Evolutionary conservation across 169 alveolate species (phyloP).

Genomic region (Eimeria necatrix): DNA sequence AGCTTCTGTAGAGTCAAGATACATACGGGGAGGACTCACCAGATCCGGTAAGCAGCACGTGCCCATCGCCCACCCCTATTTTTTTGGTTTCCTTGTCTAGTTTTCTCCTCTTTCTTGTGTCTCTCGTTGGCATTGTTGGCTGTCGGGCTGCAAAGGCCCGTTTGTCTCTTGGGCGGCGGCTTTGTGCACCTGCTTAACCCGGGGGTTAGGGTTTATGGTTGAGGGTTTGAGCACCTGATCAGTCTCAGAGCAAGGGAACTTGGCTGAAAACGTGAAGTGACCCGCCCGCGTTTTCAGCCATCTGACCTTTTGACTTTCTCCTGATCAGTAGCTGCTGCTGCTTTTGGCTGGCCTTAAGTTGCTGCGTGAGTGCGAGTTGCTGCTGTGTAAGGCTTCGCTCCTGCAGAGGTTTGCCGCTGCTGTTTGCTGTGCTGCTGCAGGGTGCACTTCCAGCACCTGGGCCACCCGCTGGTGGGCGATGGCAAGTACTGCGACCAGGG

Average conservation of each 20-base stretch:
- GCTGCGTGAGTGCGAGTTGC: neutral
- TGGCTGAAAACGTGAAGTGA: too few species aligned
- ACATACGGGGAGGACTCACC: slow-evolving; percentile 88
- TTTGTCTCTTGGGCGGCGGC: too few species aligned
- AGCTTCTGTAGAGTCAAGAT: slow-evolving; percentile 85
- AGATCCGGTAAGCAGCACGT: slow-evolving; percentile 80
- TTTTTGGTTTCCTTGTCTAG: neutral
- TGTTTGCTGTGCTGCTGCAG: neutral
- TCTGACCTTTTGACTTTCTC: neutral
- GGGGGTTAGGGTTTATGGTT: too few species aligned
- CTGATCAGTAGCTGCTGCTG: neutral
- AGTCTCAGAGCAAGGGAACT: too few species aligned
- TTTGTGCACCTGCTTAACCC: too few species aligned
- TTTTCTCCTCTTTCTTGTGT: neutral
- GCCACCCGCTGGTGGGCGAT: slow-evolving; percentile 87
- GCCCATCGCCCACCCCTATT: neutral
- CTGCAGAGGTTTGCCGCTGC: neutral
- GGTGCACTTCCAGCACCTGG: slow-evolving; percentile 87
- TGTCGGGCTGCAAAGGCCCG: neutral
- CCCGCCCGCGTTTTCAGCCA: too few species aligned
- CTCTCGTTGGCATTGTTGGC: neutral
- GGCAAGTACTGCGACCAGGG: slow-evolving; percentile 84
- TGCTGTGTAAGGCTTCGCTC: neutral
- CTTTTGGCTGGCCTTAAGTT: neutral
- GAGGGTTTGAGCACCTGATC: too few species aligned